Base-by-base conservation (phyloP, 163 green algal species). In the Coccomyxa subellipsoidea region DNA sequence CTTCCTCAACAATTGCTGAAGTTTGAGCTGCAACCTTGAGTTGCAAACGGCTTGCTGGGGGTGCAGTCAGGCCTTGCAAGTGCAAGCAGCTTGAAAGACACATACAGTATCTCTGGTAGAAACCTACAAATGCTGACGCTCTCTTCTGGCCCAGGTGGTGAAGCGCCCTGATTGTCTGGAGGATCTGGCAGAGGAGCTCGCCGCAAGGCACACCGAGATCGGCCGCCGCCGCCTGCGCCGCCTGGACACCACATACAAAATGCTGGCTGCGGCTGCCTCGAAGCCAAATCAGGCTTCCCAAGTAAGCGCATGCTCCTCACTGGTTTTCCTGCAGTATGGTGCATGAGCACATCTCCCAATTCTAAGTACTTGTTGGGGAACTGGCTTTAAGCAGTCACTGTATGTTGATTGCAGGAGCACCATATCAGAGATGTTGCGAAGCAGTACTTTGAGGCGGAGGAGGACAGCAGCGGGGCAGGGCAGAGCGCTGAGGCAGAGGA, bases 171-270 rank as follows among this genome's bases (percentile, higher is more conserved):
- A 83, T 0, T 83, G 90, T 54, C 66, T 86, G 82, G 38, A 89
- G 35, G n/a, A 9, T 6, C 81, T 93, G 80, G 85, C 90, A 29
- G 78, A 70, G 9, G 36, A 76, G 34, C 38, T 91, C 38, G 70
- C 85, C 34, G n/a, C n/a, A 1, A 69, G 88, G 54, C 79, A 87
- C 27, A 27, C 73, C 4, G 31, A 75, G 21, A 85, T 89, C 31
- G 40, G 86, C 80, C 32, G 38, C 53, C 87, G 82, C 54, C 80
- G 88, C 15, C 84, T 92, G 47, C 75, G 81, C 29, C 89, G 93
- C 36, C 80, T 97, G 80, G 93, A 97, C 76, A 80, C 89, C 1
- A 84, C 87, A 25, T 95, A 93, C 82, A 75, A 82, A 7, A 84
- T 87, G 0, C 85, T 96, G 77, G 82, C 79, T 8, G 72, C 81